Evolutionary conservation across 768 basidiomycete species (phyloP).

Genomic region (Leccinum arenicola): DNA sequence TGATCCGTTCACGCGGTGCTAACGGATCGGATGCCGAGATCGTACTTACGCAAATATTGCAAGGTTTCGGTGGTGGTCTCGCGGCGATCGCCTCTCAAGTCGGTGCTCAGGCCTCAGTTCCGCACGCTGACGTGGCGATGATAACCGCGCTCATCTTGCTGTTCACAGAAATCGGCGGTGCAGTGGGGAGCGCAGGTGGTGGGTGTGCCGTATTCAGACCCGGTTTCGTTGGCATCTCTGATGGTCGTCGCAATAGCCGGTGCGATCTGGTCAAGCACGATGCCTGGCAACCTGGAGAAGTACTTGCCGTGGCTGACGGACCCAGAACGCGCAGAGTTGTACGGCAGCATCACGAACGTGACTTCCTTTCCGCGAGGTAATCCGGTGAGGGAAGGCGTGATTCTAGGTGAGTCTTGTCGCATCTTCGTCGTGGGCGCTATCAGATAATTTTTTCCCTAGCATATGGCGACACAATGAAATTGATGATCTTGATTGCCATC

Average conservation of each 20-base stretch:
- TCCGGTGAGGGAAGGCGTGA: slow-evolving; percentile 64
- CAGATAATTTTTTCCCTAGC: slow-evolving; percentile 26
- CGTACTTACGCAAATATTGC: slow-evolving; percentile 66
- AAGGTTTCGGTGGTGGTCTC: slow-evolving; percentile 74
- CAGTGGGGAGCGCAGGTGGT: slow-evolving; percentile 63
- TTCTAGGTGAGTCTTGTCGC: slow-evolving; percentile 39
- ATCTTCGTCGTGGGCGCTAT: neutral
- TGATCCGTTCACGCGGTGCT: slow-evolving; percentile 70
- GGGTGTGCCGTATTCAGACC: slow-evolving; percentile 19
- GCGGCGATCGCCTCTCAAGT: slow-evolving; percentile 57
- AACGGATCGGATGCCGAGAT: slow-evolving; percentile 52
- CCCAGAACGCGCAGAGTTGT: slow-evolving; percentile 44
- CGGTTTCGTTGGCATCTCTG: neutral
- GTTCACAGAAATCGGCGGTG: slow-evolving; percentile 65
- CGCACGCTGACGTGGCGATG: slow-evolving; percentile 63
- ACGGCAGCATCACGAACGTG: slow-evolving; percentile 54
- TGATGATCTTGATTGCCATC: slow-evolving; percentile 54
- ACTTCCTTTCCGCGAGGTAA: slow-evolving; percentile 45
- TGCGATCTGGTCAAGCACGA: slow-evolving; percentile 60
- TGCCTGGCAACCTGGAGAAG: slow-evolving; percentile 58
- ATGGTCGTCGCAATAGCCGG: slow-evolving; percentile 40
- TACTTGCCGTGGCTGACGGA: slow-evolving; percentile 51
- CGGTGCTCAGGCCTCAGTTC: slow-evolving; percentile 62
- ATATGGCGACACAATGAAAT: slow-evolving; percentile 55
- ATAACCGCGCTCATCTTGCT: slow-evolving; percentile 67